Base-by-base conservation (phyloP, 306 rosid genomes). In the Fragaria vesca region DNA sequence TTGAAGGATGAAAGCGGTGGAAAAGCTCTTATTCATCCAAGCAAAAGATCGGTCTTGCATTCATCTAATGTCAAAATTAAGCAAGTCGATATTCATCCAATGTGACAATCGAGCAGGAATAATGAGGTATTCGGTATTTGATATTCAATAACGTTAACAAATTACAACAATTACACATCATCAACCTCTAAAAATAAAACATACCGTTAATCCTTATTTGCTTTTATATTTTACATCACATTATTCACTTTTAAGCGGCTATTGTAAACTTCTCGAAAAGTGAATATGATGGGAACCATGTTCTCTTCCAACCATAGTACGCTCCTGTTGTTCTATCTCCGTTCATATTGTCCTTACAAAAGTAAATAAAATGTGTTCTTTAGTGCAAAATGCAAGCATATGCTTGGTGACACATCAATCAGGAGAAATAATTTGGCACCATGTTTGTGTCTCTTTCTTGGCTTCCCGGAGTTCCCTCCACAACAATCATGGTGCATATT, bases 321-420 rank as follows among this genome's bases (percentile, higher is more conserved):
- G 17, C 66, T 60, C 17, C 36, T 60, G 18, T 9, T 21, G 13
- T 57, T 57, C 57, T 3, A 16, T 7, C 6, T 51, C 24, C 12
- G 15, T 24, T 60, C 34, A 60, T 60, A 26, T 12, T 1, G 17
- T 60, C 36, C 17, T 24, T 60, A 11, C 0, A 24, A 1, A 58
- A 60, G 26, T 11, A 20, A 55, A 2, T 8, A 51, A 55, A 55
- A 55, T n/a, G 30, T 20, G 60, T 55, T 8, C 10, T 55, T 55
- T n/a, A 55, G 62, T 9, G 28, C 62, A 60, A 11, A 60, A 60
- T 11, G 4, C 66, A 3, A 24, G 36, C 66, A 60, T 60, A 72
- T 46, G 74, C 32, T 47, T 47, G 74, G 60, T 70, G 12, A 15
- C 43, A 70, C 74, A 16, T 70, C 60, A 16, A 32, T 9, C 75